Base-by-base conservation (phyloP, 2,329 filamentous ascomycete species). In the Neobulgaria alba region DNA sequence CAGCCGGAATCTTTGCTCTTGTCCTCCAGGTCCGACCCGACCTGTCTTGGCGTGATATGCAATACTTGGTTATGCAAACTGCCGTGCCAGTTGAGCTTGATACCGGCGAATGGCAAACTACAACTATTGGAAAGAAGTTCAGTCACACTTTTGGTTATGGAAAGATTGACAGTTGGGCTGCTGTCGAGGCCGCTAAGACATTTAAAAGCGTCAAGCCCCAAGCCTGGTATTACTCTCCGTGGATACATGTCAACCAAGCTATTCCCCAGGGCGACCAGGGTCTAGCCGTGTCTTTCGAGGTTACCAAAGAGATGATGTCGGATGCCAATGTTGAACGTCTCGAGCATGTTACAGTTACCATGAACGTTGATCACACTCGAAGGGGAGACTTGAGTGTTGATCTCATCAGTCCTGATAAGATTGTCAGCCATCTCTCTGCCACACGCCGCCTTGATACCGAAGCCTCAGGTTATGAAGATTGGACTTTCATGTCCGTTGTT, bases 401-500 rank as follows among this genome's bases (percentile, higher is more conserved):
- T 57, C 69, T 98, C 33, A 77, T 85, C 57, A 95, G 88, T 54
- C 92, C 92, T 0, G 69, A 77, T 21, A 85, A 86, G 8, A 67
- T 95, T 43, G 69, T 87, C 48, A 95, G 87, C 58, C 82, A 95
- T 57, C 76, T 98, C 39, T 83, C 89, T 3, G 84, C 80, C 10
- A 69, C 82, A 2, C 82, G 92, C 49, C 72, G 72, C 45, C 63
- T 76, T 16, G 92, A 98, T 61, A 67, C 72, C 1, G 73, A 72
- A 26, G 59, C 65, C 0, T 63, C 65, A 16, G 92, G 92, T 7
- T 98, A 96, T 60, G 67, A 80, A 29, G 87, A 96, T 64, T 98
- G 92, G 92, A 96, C 90, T 0, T 98, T 98, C 57, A 98, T 98
- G 92, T 93, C 82, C 47, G 92, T 98, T 29, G 89, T 82, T 49